phyloP scores from a whole-genome alignment of 495 filamentous ascomycete genomes.

The Penicillium herquei region DNA sequence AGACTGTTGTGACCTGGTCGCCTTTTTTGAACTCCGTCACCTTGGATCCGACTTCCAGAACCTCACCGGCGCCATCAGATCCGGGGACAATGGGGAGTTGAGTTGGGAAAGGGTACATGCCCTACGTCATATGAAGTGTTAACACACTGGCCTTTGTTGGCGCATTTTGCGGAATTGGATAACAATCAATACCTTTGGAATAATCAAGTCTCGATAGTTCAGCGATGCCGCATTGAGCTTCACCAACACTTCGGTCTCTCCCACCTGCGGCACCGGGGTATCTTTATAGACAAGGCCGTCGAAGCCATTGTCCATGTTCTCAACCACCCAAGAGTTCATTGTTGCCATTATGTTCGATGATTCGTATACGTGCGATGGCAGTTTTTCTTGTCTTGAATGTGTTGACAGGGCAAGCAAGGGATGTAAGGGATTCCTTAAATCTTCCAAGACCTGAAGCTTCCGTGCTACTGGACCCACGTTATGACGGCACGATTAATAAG shows the following conservation, averaged over 20 bases:
- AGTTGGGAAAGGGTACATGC: conserved; percentile 65
- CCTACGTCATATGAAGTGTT: conserved; percentile 34
- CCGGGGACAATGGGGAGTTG: conserved; percentile 59
- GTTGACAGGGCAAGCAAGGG: not conserved
- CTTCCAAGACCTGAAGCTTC: not conserved
- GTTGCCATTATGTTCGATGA: conserved; percentile 37
- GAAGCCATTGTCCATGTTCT: conserved; percentile 54
- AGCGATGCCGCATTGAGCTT: conserved; percentile 72
- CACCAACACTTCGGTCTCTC: conserved; percentile 73
- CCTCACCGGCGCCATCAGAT: conserved; percentile 77
- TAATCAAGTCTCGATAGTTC: conserved; percentile 81
- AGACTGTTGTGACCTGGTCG: conserved; percentile 71
- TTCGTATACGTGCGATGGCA: too few relatives aligned
- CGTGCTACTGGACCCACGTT: not conserved
- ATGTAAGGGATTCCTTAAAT: not conserved
- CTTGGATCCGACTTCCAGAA: conserved; percentile 65
- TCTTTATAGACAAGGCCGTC: conserved; percentile 58
- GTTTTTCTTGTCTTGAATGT: too few relatives aligned
- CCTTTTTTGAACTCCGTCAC: conserved; percentile 68
- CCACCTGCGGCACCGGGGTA: conserved; percentile 56
- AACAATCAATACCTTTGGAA: conserved; percentile 57
- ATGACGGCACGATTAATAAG: not conserved
- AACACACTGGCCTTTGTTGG: not conserved
- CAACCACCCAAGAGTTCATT: conserved; percentile 66
- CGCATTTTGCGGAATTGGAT: not conserved